phyloP scores from a whole-genome alignment of 345 rosid genomes.

The Hirschfeldia incana region DNA sequence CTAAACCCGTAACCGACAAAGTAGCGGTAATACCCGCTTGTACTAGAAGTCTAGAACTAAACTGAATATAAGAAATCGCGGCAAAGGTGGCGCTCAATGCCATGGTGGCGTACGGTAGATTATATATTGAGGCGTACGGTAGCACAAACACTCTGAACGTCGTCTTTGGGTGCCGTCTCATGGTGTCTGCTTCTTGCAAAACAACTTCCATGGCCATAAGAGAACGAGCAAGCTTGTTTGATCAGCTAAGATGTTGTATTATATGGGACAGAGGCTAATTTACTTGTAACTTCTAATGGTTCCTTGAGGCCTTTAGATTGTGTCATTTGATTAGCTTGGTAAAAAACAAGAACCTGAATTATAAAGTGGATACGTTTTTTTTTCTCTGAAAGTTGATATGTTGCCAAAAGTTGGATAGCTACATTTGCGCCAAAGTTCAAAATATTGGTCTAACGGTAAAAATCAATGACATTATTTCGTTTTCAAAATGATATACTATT shows the following conservation, averaged over 20 bases:
- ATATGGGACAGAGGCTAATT: background rate
- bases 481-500: background rate
- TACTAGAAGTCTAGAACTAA: background rate
- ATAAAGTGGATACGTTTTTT: background rate
- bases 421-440: background rate
- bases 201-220: background rate
- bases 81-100: background rate
- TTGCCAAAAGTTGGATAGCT: background rate
- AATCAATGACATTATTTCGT: background rate
- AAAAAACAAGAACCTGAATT: background rate
- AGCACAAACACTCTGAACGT: background rate
- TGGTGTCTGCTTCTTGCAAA: background rate
- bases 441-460: conserved; percentile 3
- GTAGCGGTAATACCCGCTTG: background rate
- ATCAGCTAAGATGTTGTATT: background rate
- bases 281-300: background rate
- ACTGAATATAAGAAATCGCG: background rate
- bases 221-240: background rate
- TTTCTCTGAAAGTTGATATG: background rate
- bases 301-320: background rate
- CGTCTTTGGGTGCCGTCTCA: background rate
- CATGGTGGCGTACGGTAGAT: background rate
- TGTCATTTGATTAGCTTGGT: conserved; percentile 2
- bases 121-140: background rate
- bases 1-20: background rate